Conservation (phyloP, 257 asterid species). For the Haberlea rhodopensis region DNA sequence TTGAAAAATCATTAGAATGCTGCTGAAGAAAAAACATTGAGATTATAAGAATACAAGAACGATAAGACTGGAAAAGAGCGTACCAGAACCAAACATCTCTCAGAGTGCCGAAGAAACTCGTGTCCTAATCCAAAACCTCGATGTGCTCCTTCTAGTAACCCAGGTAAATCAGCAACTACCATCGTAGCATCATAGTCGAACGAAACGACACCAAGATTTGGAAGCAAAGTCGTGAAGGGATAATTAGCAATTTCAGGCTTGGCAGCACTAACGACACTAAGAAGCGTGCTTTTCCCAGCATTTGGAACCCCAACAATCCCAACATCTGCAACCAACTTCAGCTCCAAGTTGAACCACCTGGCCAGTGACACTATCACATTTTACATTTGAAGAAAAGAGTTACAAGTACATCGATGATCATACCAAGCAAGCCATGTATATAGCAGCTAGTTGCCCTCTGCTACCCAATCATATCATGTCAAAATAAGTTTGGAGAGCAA, state of each 20-base stretch:
- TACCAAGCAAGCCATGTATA: not conserved
- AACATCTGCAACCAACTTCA: slow-evolving; percentile 95
- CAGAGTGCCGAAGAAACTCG: slow-evolving; percentile 92
- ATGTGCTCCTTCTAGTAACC: slow-evolving; percentile 96
- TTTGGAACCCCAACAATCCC: slow-evolving; percentile 96
- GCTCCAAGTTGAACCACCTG: slow-evolving; percentile 97
- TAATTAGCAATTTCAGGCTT: slow-evolving; percentile 87
- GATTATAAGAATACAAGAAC: slow-evolving; percentile 8
- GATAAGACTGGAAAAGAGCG: slow-evolving; percentile 3
- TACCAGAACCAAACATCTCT: slow-evolving; percentile 96
- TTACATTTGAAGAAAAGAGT: slow-evolving; percentile 16
- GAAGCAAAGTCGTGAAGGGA: slow-evolving; percentile 97
- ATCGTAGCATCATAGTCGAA: slow-evolving; percentile 77
- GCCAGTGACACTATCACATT: slow-evolving; percentile 29
- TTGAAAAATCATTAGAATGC: not conserved
- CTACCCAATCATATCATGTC: too few species aligned
- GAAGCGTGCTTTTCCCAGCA: slow-evolving; percentile 97
- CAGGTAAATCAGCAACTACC: slow-evolving; percentile 96
- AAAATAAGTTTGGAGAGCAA: too few species aligned
- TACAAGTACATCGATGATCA: not conserved
- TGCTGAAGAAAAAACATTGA: not conserved
- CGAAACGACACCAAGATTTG: slow-evolving; percentile 96
- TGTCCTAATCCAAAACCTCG: slow-evolving; percentile 96
- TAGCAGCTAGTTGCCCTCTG: too few species aligned
- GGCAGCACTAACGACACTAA: slow-evolving; percentile 93